A percentile compares a stretch with the other conserved stretches of the same genome.
These are phyloP conservation scores for Teunomyces aglyptinius DNA, from an alignment of 805 yeast genomes.

Conservation along the genomic window DNA sequence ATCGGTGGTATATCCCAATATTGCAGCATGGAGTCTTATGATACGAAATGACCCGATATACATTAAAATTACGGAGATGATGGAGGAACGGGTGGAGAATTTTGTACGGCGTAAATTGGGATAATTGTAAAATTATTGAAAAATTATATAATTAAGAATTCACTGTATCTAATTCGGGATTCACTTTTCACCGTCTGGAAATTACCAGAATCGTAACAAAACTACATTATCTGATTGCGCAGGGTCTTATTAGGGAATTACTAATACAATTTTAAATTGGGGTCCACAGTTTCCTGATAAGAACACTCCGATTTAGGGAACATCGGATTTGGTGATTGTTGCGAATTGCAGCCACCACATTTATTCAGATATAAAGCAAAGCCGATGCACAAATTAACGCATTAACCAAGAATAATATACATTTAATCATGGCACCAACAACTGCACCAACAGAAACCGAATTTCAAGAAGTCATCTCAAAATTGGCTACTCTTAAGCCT, in stretches of 20 bases:
- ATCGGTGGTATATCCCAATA: conserved; percentile 30
- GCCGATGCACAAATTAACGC: not conserved
- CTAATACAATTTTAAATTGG: not conserved
- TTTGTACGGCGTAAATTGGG: conserved; percentile 6
- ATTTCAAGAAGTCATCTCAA: conserved; percentile 11
- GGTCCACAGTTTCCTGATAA: not conserved
- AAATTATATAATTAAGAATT: not conserved
- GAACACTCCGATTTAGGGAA: not conserved
- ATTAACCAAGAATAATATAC: not conserved
- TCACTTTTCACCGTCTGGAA: no score
- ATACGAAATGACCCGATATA: conserved; percentile 33
- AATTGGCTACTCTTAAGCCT: conserved; percentile 16
- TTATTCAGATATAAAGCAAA: not conserved
- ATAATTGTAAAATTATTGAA: not conserved
- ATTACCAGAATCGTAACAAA: no score
- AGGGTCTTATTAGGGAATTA: no score
- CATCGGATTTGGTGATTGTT: not conserved
- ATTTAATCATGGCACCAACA: conserved; percentile 16
- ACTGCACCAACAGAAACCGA: conserved; percentile 9
- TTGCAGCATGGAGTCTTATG: conserved; percentile 37
- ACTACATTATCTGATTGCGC: no score
- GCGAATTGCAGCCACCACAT: conserved; percentile 11
- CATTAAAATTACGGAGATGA: conserved; percentile 26
- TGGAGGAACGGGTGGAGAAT: conserved; percentile 29
- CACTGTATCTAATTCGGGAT: no score